Conservation (phyloP, 345 rosid species). For the Eucalyptus cloeziana region DNA sequence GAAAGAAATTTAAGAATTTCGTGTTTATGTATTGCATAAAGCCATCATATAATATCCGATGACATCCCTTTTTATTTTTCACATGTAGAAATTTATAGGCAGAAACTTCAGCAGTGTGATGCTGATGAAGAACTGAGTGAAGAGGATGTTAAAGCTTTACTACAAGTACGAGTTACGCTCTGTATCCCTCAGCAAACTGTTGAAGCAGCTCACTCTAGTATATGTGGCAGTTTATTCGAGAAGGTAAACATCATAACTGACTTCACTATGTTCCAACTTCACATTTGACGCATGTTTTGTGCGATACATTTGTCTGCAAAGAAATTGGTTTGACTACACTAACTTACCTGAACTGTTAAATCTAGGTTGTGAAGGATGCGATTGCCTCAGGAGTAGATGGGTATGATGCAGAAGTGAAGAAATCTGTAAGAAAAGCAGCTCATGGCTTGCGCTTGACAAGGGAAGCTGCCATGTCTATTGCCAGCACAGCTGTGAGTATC, state of each 20-base stretch:
- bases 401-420: conserved; percentile 62
- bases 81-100: conserved; percentile 65
- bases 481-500: conserved; percentile 47
- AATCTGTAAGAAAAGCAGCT: conserved; percentile 78
- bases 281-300: neutral
- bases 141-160: conserved; percentile 59
- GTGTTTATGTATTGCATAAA: neutral
- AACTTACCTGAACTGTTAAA: neutral
- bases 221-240: conserved; percentile 85
- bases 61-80: neutral
- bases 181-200: conserved; percentile 87
- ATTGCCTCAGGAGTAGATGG: conserved; percentile 83
- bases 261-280: neutral
- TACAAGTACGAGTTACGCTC: conserved; percentile 67
- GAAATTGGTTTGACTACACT: neutral
- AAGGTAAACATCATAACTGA: conserved; percentile 33
- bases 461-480: conserved; percentile 87
- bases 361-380: conserved; percentile 80
- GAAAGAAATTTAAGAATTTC: neutral
- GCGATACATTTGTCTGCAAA: neutral
- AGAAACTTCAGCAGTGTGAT: conserved; percentile 89
- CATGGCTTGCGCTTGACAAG: conserved; percentile 61
- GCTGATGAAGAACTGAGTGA: conserved; percentile 81
- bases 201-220: conserved; percentile 79
- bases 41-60: neutral